Evolutionary conservation across 352 stramenopile species (phyloP), one percentile per base, ranked within the genome.

Genomic region (Hyaloperonospora arabidopsidis): DNA sequence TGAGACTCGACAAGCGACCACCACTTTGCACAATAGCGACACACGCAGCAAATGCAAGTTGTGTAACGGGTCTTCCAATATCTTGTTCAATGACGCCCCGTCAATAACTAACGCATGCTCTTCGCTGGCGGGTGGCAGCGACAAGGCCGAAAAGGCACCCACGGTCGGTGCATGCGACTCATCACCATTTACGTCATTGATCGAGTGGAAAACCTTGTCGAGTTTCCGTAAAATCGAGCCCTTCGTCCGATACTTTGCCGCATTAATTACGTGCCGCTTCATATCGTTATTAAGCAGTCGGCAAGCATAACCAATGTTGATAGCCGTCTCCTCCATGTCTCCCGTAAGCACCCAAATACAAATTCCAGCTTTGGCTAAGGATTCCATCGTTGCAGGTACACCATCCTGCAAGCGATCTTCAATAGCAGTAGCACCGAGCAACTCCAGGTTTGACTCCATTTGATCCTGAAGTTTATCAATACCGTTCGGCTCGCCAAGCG

Each of bases 1-100:
- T 34, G 89, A 98, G 1, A 99, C 97, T 49, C 97, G 89, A 56
- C 96, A 99, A 23, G 93, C 95, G 52, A 99, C 94, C 1, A 99
- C 96, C 11, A 96, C 92, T 36, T 98, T 91, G 63, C 93, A 98
- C 67, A 84, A 93, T 56, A 81, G 73, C 52, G 86, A 67, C 3
- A 95, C 70, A 19, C 82, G 80, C 12, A 97, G 67, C 32, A 97
- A 63, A 55, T 91, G 79, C 23, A 90, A 59, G 53, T 88, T 88
- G 57, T 82, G 78, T 29, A 88, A 54, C 4, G 76, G 70, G 23
- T 88, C 74, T 61, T 81, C 77, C 3, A 94, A 55, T 11, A 92
- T 79, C 57, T 86, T 54, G 38, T 68, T 83, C n/a, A 98, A 70
- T 19, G 87, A 93, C 38, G 84, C 89, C 19, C 96, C 96, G 64